phyloP scores from a whole-genome alignment of 179 eudicot genomes.

The Heliamphora pulchella region DNA sequence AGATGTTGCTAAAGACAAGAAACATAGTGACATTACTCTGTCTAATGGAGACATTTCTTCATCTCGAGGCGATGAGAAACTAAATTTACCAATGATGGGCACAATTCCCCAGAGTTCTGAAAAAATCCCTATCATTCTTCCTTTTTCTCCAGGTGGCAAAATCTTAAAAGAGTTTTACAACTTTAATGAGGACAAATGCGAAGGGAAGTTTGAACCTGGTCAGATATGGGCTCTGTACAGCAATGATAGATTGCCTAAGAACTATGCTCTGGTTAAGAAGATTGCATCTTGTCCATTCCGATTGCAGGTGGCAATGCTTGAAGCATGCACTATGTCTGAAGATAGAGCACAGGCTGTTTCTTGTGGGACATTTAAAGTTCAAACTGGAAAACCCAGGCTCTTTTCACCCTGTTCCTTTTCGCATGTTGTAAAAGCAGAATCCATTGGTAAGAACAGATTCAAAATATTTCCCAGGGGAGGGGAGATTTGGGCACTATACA shows the following conservation, averaged over 20 bases:
- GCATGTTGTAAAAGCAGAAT: conserved; percentile 14
- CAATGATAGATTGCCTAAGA: conserved; percentile 1
- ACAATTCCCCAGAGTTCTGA: background rate
- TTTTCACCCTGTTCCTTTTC: conserved; percentile 16
- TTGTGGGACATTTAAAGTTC: conserved; percentile 20
- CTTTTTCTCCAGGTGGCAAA: background rate
- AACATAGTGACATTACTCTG: background rate
- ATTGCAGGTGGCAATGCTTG: conserved; percentile 17
- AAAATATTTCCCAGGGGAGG: conserved; percentile 21
- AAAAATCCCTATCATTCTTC: background rate
- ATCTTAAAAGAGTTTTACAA: conserved; percentile 9
- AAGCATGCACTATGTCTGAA: conserved; percentile 2
- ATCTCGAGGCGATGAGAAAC: conserved; percentile 7
- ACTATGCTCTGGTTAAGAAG: conserved; percentile 19
- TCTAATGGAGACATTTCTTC: background rate
- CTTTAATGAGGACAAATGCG: conserved; percentile 14
- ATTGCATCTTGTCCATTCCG: conserved; percentile 13
- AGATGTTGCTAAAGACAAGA: background rate
- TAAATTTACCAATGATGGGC: background rate
- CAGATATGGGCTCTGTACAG: conserved; percentile 27
- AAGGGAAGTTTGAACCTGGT: conserved; percentile 13
- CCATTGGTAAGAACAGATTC: conserved; percentile 7
- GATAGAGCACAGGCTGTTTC: background rate
- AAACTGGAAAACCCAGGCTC: background rate
- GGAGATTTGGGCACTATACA: conserved; percentile 24